Conservation (phyloP, 2,329 filamentous ascomycete genomes). For the Monilinia polystroma region DNA sequence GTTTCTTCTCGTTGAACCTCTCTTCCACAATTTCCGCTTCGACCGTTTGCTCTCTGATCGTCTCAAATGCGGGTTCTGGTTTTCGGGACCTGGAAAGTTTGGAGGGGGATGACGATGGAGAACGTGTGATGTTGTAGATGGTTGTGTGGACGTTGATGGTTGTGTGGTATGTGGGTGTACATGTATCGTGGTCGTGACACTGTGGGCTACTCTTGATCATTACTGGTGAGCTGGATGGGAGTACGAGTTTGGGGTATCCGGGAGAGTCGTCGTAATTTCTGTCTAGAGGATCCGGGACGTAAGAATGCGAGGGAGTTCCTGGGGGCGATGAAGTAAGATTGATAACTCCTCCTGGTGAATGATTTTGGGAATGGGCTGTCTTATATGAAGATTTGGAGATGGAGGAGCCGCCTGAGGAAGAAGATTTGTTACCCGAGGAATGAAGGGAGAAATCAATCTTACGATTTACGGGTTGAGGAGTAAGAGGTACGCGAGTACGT, state of each 20-base stretch:
- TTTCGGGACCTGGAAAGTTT: background rate
- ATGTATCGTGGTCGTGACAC: background rate
- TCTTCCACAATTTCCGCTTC: slow-evolving; percentile 9
- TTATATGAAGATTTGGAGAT: slow-evolving; percentile 18
- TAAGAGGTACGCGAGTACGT: slow-evolving; percentile 4
- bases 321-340: slow-evolving; percentile 18
- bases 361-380: slow-evolving; percentile 13
- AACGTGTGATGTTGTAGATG: slow-evolving; percentile 15
- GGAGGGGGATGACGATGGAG: slow-evolving; percentile 5
- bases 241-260: slow-evolving; percentile 6
- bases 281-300: background rate
- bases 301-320: background rate
- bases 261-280: background rate
- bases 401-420: slow-evolving; percentile 11
- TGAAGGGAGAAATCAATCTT: slow-evolving; percentile 11
- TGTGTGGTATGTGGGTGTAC: slow-evolving; percentile 3
- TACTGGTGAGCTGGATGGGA: slow-evolving; percentile 3
- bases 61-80: background rate
- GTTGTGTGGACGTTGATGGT: slow-evolving; percentile 12
- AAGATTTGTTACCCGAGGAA: slow-evolving; percentile 13
- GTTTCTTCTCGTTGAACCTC: background rate
- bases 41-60: slow-evolving; percentile 1
- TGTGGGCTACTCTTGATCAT: background rate
- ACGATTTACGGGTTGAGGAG: slow-evolving; percentile 15
- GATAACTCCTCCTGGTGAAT: slow-evolving; percentile 8